A percentile compares a stretch with the other conserved stretches of the same genome.
phyloP scores from a whole-genome alignment of 2,329 filamentous ascomycete species.

The Curvularia eragrostidis region DNA sequence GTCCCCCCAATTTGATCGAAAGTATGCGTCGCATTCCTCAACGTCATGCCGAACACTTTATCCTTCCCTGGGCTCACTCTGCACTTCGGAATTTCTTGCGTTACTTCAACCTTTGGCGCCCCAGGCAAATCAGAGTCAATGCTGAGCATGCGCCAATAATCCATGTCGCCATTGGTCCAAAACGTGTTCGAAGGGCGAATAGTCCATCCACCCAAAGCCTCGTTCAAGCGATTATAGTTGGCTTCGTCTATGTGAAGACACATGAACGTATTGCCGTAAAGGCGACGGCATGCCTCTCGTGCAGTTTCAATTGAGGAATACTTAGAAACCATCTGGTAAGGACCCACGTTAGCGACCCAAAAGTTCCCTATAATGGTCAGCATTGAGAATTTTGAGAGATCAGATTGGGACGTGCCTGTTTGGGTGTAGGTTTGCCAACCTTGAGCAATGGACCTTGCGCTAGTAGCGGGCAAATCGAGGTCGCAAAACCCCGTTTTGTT shows the following conservation, averaged over 20 bases:
- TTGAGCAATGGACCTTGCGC: slow-evolving; percentile 51
- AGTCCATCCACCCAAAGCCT: slow-evolving; percentile 58
- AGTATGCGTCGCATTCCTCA: slow-evolving; percentile 58
- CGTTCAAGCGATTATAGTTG: too few relatives aligned
- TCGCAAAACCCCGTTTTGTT: slow-evolving; percentile 45
- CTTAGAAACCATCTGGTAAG: slow-evolving; percentile 55
- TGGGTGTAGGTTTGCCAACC: slow-evolving; percentile 62
- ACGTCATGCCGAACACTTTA: slow-evolving; percentile 58
- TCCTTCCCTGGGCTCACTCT: slow-evolving; percentile 44
- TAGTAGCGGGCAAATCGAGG: slow-evolving; percentile 49
- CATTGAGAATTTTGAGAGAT: not conserved
- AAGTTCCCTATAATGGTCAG: slow-evolving; percentile 50
- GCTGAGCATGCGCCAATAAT: slow-evolving; percentile 60
- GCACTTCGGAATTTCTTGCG: slow-evolving; percentile 38
- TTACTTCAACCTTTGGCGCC: slow-evolving; percentile 44
- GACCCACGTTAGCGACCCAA: slow-evolving; percentile 58
- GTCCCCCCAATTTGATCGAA: slow-evolving; percentile 29
- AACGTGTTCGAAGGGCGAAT: slow-evolving; percentile 61
- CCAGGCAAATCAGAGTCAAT: slow-evolving; percentile 52
- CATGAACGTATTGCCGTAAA: slow-evolving; percentile 55
- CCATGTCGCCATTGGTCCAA: slow-evolving; percentile 59
- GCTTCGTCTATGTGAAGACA: too few relatives aligned
- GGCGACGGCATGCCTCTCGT: slow-evolving; percentile 55
- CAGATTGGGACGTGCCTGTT: slow-evolving; percentile 48
- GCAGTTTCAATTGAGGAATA: slow-evolving; percentile 56